Percentiles rank a stretch among this genome's conserved stretches.
Evolutionary conservation across 306 rosid species (phyloP).

Genomic region (Trichosanthes cucumerina): DNA sequence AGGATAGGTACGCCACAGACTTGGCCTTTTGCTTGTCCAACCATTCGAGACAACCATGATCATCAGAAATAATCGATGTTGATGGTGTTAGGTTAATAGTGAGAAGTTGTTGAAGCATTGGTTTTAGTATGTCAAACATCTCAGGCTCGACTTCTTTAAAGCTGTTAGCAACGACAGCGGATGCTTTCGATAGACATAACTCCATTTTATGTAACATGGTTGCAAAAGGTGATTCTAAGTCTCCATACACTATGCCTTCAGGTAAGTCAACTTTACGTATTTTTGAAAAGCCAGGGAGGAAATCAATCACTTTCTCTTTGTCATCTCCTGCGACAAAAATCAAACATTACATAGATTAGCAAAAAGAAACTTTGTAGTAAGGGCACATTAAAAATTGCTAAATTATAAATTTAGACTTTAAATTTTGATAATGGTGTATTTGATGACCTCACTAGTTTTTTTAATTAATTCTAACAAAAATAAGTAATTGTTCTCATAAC

Average conservation of each 20-base stretch:
- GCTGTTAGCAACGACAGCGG: not conserved
- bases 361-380: no score
- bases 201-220: not conserved
- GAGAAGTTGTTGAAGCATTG: not conserved
- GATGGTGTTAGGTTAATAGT: not conserved
- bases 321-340: not conserved
- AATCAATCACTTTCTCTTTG: not conserved
- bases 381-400: no score
- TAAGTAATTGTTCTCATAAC: no score
- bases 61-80: conserved; percentile 13
- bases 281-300: not conserved
- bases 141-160: not conserved
- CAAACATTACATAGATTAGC: not conserved
- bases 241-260: not conserved
- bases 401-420: no score
- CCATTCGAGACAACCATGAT: conserved; percentile 44
- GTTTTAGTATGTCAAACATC: not conserved
- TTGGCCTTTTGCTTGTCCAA: conserved; percentile 17
- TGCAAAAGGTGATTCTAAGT: not conserved
- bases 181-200: not conserved
- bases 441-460: no score
- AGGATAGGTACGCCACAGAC: conserved; percentile 46
- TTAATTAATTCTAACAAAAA: no score
- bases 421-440: no score
- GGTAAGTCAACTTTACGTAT: not conserved